Conservation (phyloP, 1,284 basidiomycete genomes). For the Apiotrichum brassicae region DNA sequence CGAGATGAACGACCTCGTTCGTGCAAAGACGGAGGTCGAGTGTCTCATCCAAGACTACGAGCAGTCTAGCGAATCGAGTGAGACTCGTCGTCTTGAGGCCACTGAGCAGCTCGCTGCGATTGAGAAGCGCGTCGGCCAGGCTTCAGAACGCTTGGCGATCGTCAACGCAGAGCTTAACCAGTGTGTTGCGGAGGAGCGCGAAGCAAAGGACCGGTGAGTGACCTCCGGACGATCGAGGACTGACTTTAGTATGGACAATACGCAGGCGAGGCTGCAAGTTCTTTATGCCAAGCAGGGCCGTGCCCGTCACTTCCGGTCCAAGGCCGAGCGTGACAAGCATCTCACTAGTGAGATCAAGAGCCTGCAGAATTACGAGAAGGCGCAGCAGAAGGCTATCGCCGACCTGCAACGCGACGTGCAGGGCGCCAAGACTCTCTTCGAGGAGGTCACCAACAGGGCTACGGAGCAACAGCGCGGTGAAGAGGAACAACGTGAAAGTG, state of each 20-base stretch:
- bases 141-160: conserved; percentile 58
- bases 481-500: conserved; percentile 60
- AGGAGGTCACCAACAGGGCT: conserved; percentile 62
- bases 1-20: conserved; percentile 59
- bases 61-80: conserved; percentile 60
- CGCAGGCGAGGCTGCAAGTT: conserved; percentile 61
- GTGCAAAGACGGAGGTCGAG: conserved; percentile 70
- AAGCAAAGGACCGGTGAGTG: conserved; percentile 55
- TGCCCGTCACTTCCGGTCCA: conserved; percentile 72
- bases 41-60: conserved; percentile 76
- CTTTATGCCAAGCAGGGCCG: conserved; percentile 85
- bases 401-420: conserved; percentile 65
- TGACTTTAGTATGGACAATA: conserved; percentile 58
- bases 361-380: conserved; percentile 56
- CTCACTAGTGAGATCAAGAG: conserved; percentile 66
- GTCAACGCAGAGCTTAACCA: conserved; percentile 63
- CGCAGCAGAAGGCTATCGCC: conserved; percentile 57
- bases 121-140: conserved; percentile 57
- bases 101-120: conserved; percentile 61
- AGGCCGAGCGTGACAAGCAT: conserved; percentile 72
- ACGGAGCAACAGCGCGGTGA: conserved; percentile 58
- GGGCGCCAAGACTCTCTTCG: conserved; percentile 64
- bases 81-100: conserved; percentile 51
- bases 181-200: conserved; percentile 55
- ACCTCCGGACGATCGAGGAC: background rate